Conservation (phyloP, 1,284 basidiomycete species). For the Wolfiporia cocos region DNA sequence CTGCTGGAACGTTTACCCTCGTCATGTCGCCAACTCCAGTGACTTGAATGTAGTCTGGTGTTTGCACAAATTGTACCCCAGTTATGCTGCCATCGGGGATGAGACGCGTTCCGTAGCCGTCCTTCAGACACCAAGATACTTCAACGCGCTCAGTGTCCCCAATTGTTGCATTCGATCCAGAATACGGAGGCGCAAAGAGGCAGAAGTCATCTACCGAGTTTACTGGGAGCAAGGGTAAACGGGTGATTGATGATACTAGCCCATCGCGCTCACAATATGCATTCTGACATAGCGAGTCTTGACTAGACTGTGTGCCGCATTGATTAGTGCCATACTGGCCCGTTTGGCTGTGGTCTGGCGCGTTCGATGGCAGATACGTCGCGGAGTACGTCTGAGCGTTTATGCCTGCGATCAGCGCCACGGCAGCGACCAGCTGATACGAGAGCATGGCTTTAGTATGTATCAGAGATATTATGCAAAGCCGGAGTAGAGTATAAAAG, state of each 20-base stretch:
- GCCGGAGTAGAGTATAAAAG: neutral
- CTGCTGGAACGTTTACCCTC: slow-evolving; percentile 53
- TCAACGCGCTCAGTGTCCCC: slow-evolving; percentile 58
- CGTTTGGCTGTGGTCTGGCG: slow-evolving; percentile 44
- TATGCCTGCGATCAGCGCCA: slow-evolving; percentile 15
- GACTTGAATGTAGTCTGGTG: slow-evolving; percentile 67
- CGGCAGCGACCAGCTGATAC: neutral
- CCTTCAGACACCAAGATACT: slow-evolving; percentile 67
- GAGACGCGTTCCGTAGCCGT: slow-evolving; percentile 60
- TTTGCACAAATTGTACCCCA: slow-evolving; percentile 66
- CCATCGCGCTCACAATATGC: slow-evolving; percentile 41
- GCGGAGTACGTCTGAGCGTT: slow-evolving; percentile 31
- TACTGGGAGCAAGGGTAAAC: no score
- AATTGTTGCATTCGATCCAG: slow-evolving; percentile 46
- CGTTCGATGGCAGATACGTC: slow-evolving; percentile 35
- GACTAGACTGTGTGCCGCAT: slow-evolving; percentile 53
- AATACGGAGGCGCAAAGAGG: slow-evolving; percentile 47
- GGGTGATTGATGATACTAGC: neutral
- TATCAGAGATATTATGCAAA: neutral
- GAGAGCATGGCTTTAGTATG: neutral
- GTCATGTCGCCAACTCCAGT: slow-evolving; percentile 66
- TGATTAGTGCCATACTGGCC: slow-evolving; percentile 63
- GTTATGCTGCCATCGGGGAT: slow-evolving; percentile 73
- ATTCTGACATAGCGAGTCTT: slow-evolving; percentile 62
- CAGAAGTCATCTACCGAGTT: slow-evolving; percentile 62